These are phyloP conservation scores for Dactylonectria estremocensis DNA, from an alignment of 2,329 filamentous ascomycete genomes.

Conservation along the genomic window DNA sequence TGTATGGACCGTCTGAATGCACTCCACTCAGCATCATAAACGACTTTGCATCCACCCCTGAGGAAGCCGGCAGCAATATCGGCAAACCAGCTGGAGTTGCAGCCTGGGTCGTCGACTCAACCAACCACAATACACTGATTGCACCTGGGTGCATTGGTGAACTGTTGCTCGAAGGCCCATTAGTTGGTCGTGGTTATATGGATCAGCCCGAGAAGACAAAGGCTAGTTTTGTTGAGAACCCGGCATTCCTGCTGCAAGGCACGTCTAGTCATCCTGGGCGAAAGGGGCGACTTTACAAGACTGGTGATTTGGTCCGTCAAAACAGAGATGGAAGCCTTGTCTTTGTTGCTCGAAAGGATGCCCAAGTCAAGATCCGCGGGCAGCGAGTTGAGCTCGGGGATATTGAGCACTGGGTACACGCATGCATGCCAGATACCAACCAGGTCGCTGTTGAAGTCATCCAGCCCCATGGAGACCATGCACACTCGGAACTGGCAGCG, in stretches of 20 bases:
- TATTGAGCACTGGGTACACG: conserved; percentile 7
- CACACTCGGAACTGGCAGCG: conserved; percentile 9
- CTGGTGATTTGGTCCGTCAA: conserved; percentile 38
- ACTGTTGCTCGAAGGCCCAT: conserved; percentile 47
- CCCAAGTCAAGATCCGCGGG: conserved; percentile 69
- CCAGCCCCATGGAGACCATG: conserved; percentile 8
- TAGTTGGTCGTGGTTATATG: conserved; percentile 45
- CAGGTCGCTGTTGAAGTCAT: conserved; percentile 33
- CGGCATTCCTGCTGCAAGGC: conserved; percentile 20
- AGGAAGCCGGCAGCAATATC: conserved; percentile 1
- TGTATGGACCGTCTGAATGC: conserved; percentile 18
- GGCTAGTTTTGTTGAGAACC: conserved; percentile 54
- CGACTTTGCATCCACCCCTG: neutral
- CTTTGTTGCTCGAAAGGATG: conserved; percentile 65
- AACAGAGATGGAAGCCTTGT: conserved; percentile 52
- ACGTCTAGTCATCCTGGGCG: conserved; percentile 41
- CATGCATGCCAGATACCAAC: conserved; percentile 4
- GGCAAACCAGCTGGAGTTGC: conserved; percentile 11
- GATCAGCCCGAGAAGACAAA: conserved; percentile 40
- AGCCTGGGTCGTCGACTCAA: conserved; percentile 42
- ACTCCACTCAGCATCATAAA: conserved; percentile 18
- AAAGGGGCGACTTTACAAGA: conserved; percentile 28
- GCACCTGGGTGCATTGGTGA: conserved; percentile 46
- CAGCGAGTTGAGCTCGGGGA: conserved; percentile 66
- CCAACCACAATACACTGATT: conserved; percentile 34